Evolutionary conservation across 176 grass and related monocot species (phyloP).

Genomic region (Triticum dicoccoides): DNA sequence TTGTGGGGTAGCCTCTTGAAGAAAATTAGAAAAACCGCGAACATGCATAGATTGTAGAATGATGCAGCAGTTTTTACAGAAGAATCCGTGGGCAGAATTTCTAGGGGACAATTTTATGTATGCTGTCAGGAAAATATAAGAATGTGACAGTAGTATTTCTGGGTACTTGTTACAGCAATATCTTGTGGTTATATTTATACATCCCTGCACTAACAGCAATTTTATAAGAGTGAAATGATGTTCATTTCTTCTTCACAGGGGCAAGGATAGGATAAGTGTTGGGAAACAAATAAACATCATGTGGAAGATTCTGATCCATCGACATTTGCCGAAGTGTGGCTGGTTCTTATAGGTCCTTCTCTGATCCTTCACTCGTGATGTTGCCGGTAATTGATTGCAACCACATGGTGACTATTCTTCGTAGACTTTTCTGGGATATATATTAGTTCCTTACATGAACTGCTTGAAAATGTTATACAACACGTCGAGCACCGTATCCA

Average conservation of each 20-base stretch:
- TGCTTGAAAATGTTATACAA: conserved; percentile 42
- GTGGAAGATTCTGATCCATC: not conserved
- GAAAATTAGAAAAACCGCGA: not conserved
- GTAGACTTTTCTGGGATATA: not conserved
- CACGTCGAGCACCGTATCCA: conserved; percentile 30
- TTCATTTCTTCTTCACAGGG: conserved; percentile 20
- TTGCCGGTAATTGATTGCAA: conserved; percentile 14
- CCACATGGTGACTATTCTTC: not conserved
- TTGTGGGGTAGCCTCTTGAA: not conserved
- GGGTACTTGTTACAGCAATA: conserved; percentile 23
- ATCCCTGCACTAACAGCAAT: not conserved
- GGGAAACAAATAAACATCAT: not conserved
- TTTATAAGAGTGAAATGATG: conserved; percentile 3
- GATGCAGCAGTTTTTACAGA: not conserved
- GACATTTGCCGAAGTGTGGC: not conserved
- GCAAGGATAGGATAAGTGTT: conserved; percentile 1
- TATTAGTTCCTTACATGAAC: conserved; percentile 38
- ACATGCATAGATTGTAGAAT: not conserved
- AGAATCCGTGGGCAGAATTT: not conserved
- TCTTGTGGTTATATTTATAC: conserved; percentile 6
- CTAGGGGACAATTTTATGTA: not conserved
- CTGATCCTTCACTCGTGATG: not conserved
- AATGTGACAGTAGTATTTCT: not conserved
- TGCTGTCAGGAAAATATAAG: conserved; percentile 12
- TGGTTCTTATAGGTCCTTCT: not conserved